These are phyloP conservation scores for Petrea volubilis DNA, from an alignment of 257 asterid species.

Conservation along the genomic window DNA sequence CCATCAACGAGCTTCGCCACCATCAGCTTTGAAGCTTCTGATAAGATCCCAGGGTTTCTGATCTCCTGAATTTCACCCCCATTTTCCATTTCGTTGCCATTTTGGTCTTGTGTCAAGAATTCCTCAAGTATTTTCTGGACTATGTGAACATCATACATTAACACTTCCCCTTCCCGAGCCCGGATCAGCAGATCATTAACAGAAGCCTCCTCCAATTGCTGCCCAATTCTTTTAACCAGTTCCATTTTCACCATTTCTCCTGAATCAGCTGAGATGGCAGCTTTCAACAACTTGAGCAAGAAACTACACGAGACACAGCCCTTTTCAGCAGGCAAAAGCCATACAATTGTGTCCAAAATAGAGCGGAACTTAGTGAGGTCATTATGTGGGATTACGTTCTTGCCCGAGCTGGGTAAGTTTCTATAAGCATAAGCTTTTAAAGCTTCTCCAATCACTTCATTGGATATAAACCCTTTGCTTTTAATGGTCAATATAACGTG, in stretches of 20 bases:
- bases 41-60: conserved; percentile 71
- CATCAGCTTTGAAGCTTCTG: conserved; percentile 97
- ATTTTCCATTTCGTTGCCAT: conserved; percentile 45
- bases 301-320: conserved; percentile 78
- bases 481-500: conserved; percentile 55
- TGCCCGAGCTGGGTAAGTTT: conserved; percentile 67
- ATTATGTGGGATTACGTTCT: conserved; percentile 46
- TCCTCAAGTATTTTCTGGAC: conserved; percentile 71
- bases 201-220: conserved; percentile 88
- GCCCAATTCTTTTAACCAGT: conserved; percentile 71
- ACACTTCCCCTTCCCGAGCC: conserved; percentile 52
- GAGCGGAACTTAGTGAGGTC: conserved; percentile 56
- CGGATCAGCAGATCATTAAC: conserved; percentile 74
- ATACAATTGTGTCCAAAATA: conserved; percentile 64
- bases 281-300: conserved; percentile 82
- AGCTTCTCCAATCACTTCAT: conserved; percentile 87
- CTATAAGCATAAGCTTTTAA: conserved; percentile 78
- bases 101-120: conserved; percentile 56
- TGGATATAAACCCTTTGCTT: conserved; percentile 50
- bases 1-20: conserved; percentile 87
- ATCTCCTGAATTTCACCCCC: conserved; percentile 66
- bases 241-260: conserved; percentile 57
- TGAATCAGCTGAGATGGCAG: conserved; percentile 62
- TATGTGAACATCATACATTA: conserved; percentile 51
- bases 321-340: conserved; percentile 79